Conservation (phyloP, 257 asterid genomes). For the Pogostemon cablin region DNA sequence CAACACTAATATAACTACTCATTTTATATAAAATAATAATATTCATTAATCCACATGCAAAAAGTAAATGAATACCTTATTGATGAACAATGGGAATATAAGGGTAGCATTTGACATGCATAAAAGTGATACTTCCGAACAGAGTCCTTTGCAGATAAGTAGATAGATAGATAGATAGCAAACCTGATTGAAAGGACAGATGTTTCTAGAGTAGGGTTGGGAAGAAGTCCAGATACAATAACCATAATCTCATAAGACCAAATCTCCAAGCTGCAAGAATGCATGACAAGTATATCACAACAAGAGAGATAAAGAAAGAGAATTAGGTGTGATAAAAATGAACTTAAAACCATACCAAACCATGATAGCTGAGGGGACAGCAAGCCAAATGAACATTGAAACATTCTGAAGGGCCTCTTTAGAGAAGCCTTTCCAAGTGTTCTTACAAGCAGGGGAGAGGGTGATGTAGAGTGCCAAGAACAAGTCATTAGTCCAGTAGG, state of each 20-base stretch:
- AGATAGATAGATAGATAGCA: neutral
- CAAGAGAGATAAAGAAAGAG: no score
- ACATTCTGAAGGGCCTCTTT: slow-evolving; percentile 50
- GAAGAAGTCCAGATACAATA: slow-evolving; percentile 71
- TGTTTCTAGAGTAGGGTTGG: slow-evolving; percentile 71
- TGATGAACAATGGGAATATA: no score
- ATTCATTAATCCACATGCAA: no score
- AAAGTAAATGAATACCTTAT: no score
- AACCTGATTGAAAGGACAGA: slow-evolving; percentile 77
- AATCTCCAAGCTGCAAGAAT: slow-evolving; percentile 60
- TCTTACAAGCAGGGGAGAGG: slow-evolving; percentile 55
- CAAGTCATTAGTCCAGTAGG: slow-evolving; percentile 66
- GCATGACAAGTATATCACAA: neutral
- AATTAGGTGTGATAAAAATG: neutral
- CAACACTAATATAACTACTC: no score
- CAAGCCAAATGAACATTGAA: slow-evolving; percentile 55
- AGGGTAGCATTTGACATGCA: no score
- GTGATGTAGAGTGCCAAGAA: slow-evolving; percentile 50
- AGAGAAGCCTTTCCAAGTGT: slow-evolving; percentile 65
- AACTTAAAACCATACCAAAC: slow-evolving; percentile 47
- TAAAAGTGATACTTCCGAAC: no score
- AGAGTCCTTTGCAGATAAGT: no score
- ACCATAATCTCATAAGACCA: slow-evolving; percentile 86
- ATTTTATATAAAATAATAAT: no score
- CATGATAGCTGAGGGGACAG: slow-evolving; percentile 76